Evolutionary conservation across 768 basidiomycete species (phyloP).

Genomic region (Lactifluus pinguis): DNA sequence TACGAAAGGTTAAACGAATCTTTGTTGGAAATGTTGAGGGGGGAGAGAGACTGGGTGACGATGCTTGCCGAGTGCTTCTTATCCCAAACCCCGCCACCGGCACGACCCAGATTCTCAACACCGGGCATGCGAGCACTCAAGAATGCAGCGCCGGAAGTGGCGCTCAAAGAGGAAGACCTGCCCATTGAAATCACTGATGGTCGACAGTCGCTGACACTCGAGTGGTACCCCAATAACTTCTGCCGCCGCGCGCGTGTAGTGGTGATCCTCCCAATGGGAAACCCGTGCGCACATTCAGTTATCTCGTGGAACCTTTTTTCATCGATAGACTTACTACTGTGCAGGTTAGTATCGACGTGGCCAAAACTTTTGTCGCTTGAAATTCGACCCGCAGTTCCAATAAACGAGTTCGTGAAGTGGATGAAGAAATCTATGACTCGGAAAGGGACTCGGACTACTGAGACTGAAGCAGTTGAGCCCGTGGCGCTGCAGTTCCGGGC

Average conservation of each 20-base stretch:
- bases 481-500: background rate
- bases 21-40: background rate
- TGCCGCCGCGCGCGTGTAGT: background rate
- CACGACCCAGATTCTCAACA: background rate
- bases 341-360: background rate
- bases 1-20: background rate
- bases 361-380: background rate
- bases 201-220: background rate
- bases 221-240: background rate
- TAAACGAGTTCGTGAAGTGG: slow-evolving; percentile 1
- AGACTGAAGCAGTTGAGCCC: background rate
- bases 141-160: background rate
- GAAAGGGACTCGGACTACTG: background rate
- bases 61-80: background rate
- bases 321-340: background rate
- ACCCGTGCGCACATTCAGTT: background rate
- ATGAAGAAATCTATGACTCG: background rate
- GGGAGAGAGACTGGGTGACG: background rate
- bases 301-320: background rate
- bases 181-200: background rate
- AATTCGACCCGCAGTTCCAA: background rate
- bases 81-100: background rate
- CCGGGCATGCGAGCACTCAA: background rate
- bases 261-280: background rate
- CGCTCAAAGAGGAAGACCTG: background rate